phyloP scores from a whole-genome alignment of 116 monocot species.

The Papilionanthe hybrid region DNA sequence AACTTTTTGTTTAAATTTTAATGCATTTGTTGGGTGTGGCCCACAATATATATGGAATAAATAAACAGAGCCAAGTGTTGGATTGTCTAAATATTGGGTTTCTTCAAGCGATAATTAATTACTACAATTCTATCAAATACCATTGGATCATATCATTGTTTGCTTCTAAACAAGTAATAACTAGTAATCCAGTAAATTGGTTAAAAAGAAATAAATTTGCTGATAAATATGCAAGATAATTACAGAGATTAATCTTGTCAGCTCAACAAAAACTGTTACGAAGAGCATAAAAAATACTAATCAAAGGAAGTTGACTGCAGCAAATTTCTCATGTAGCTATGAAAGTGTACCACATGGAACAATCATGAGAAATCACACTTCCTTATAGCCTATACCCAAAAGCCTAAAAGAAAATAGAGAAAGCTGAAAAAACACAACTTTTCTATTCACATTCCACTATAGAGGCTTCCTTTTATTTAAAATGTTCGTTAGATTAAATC shows the following conservation, averaged over 20 bases:
- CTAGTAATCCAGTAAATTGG: background rate
- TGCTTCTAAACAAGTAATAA: background rate
- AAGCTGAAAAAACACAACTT: background rate
- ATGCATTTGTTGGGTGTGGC: no score
- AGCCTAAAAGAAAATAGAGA: background rate
- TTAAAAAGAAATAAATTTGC: background rate
- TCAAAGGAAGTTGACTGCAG: background rate
- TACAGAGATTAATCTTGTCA: background rate
- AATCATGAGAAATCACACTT: background rate
- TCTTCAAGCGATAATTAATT: background rate
- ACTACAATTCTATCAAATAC: background rate
- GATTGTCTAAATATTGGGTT: background rate
- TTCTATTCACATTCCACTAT: background rate
- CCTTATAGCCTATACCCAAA: background rate
- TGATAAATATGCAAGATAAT: background rate
- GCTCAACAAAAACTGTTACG: background rate
- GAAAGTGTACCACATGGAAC: background rate
- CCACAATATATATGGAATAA: background rate
- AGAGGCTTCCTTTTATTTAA: background rate
- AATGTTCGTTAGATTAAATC: background rate
- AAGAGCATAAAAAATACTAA: background rate
- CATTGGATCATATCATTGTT: background rate
- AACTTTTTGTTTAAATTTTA: no score
- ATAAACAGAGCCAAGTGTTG: background rate
- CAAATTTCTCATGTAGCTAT: background rate